phyloP scores from a whole-genome alignment of 805 yeast species.

The Cyberlindnera galapagoensis region DNA sequence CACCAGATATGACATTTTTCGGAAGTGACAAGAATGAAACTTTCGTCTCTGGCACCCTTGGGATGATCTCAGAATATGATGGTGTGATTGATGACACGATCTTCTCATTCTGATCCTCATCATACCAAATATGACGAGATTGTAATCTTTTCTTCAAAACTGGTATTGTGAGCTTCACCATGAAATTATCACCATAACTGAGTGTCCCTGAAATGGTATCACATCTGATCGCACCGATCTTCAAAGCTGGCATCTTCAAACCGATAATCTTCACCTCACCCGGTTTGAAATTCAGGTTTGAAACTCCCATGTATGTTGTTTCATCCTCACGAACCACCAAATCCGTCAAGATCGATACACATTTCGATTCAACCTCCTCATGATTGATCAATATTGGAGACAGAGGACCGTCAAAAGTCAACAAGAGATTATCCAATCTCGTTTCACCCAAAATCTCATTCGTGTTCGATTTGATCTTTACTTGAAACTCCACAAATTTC shows the following conservation, averaged over 20 bases:
- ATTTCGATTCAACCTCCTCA: conserved; percentile 1
- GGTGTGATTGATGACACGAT: conserved; percentile 18
- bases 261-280: conserved; percentile 13
- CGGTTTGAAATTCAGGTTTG: conserved; percentile 15
- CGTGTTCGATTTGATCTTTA: conserved; percentile 24
- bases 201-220: conserved; percentile 12
- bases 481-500: conserved; percentile 23
- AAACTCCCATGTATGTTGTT: conserved; percentile 2
- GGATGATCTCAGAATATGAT: conserved; percentile 25
- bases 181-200: conserved; percentile 10
- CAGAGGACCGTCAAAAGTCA: conserved; percentile 13
- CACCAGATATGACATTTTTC: conserved; percentile 26
- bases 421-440: conserved; percentile 7
- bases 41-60: conserved; percentile 32
- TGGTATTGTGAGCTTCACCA: conserved; percentile 18
- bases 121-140: conserved; percentile 14
- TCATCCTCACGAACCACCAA: conserved; percentile 7
- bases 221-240: conserved; percentile 14
- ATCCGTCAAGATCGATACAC: neutral
- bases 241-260: conserved; percentile 11
- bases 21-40: conserved; percentile 22
- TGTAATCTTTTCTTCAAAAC: conserved; percentile 8
- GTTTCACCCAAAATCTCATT: conserved; percentile 14
- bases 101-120: conserved; percentile 4
- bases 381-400: conserved; percentile 13